Evolutionary conservation across 192 early-diverging fungal species (phyloP).

Genomic region (Diversispora eburnea): DNA sequence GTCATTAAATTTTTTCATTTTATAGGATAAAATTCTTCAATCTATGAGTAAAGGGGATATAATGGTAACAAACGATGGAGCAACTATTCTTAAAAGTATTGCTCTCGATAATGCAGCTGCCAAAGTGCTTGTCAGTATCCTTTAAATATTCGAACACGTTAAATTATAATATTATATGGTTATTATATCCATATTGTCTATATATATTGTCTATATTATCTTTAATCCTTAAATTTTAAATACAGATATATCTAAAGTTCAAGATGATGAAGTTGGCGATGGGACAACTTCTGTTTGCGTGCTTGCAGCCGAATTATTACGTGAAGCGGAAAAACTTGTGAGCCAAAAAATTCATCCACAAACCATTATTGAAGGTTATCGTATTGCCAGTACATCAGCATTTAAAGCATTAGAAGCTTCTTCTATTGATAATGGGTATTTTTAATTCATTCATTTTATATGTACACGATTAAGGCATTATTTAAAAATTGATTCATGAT

Average conservation of each 20-base stretch:
- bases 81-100: slow-evolving; percentile 98
- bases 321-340: slow-evolving; percentile 90
- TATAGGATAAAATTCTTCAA: slow-evolving; percentile 96
- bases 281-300: slow-evolving; percentile 99
- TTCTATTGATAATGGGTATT: slow-evolving; percentile 62
- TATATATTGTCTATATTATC: neutral
- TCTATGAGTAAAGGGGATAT: slow-evolving; percentile 81
- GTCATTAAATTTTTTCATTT: slow-evolving; percentile 18
- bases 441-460: neutral
- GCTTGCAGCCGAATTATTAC: slow-evolving; percentile 90
- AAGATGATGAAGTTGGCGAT: slow-evolving; percentile 99
- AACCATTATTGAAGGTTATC: slow-evolving; percentile 94
- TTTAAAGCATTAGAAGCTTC: slow-evolving; percentile 76
- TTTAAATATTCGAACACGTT: neutral
- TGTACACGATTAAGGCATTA: neutral
- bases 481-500: neutral
- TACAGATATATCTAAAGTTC: slow-evolving; percentile 92
- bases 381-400: slow-evolving; percentile 80
- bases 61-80: slow-evolving; percentile 97
- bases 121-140: slow-evolving; percentile 83
- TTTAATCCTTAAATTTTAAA: neutral
- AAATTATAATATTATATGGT: too few species aligned
- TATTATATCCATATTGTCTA: neutral
- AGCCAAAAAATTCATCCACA: slow-evolving; percentile 96
- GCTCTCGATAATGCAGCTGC: slow-evolving; percentile 97